Percentiles rank a stretch among this genome's conserved stretches.
Evolutionary conservation across 495 filamentous ascomycete species (phyloP).

Genomic region (Lophiostoma macrostomum): DNA sequence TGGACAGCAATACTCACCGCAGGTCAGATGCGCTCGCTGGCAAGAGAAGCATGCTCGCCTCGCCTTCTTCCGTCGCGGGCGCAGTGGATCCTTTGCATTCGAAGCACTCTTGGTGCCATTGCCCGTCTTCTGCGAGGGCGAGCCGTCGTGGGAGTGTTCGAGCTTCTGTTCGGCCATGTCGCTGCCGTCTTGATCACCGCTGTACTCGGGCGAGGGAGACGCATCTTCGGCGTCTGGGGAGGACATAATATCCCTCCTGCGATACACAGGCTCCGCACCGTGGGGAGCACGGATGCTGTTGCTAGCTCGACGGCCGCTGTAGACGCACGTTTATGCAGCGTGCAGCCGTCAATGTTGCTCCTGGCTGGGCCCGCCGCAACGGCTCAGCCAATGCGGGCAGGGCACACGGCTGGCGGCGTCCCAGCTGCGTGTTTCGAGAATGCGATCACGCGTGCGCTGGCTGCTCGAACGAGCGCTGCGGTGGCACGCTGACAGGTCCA

Average conservation of each 20-base stretch:
- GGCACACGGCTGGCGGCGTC: conserved; percentile 16
- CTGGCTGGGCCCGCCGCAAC: conserved; percentile 14
- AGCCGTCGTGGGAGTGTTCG: conserved; percentile 55
- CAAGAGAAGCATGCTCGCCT: conserved; percentile 93
- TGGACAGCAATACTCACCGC: conserved; percentile 66
- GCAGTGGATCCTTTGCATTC: conserved; percentile 77
- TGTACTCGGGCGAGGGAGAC: conserved; percentile 50
- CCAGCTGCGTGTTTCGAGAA: conserved; percentile 35
- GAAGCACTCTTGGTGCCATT: conserved; percentile 56
- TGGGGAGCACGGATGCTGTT: conserved; percentile 20
- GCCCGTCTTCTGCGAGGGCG: conserved; percentile 43
- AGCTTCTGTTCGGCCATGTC: conserved; percentile 55
- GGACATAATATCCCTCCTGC: conserved; percentile 49
- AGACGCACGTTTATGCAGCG: conserved; percentile 40
- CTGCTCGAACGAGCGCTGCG: conserved; percentile 31
- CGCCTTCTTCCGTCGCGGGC: conserved; percentile 93
- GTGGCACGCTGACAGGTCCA: conserved; percentile 25
- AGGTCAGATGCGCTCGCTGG: conserved; percentile 95
- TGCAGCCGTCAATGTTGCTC: conserved; percentile 33
- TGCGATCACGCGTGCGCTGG: conserved; percentile 35
- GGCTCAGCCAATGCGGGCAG: conserved; percentile 26
- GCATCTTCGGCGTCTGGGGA: conserved; percentile 49
- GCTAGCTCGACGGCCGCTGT: conserved; percentile 21
- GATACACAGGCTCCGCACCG: conserved; percentile 20
- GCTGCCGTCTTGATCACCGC: conserved; percentile 47